Percentiles rank a stretch among this genome's conserved stretches.
Conservation (phyloP, 345 rosid species). For the Diplotaxis tenuifolia region DNA sequence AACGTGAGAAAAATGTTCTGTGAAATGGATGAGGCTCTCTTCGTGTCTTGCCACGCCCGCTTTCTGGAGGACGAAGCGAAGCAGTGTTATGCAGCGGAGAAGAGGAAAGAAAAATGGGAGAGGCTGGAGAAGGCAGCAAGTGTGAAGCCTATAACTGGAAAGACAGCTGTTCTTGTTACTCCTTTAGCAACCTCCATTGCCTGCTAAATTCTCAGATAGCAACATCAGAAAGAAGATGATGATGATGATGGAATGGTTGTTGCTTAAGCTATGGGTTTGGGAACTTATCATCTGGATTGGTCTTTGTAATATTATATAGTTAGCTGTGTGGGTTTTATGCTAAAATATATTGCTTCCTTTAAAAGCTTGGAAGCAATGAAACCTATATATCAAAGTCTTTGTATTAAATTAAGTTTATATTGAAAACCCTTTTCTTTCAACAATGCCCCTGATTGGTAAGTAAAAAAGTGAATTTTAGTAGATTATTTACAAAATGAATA, state of each 20-base stretch:
- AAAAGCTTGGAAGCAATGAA: slow-evolving; percentile 21
- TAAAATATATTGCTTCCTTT: slow-evolving; percentile 22
- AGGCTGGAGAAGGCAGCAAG: slow-evolving; percentile 65
- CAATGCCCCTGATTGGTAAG: no score
- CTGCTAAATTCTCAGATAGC: no score
- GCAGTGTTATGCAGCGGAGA: slow-evolving; percentile 44
- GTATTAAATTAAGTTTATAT: slow-evolving; percentile 24
- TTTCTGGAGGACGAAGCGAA: slow-evolving; percentile 61
- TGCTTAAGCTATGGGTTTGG: slow-evolving; percentile 24
- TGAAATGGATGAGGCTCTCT: slow-evolving; percentile 74
- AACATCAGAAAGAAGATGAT: neutral
- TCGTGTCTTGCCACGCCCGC: slow-evolving; percentile 57
- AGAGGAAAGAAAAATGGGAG: slow-evolving; percentile 65
- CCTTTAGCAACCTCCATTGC: slow-evolving; percentile 45
- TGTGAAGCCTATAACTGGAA: slow-evolving; percentile 59
- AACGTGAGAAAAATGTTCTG: slow-evolving; percentile 71
- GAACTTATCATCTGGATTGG: slow-evolving; percentile 8
- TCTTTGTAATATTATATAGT: slow-evolving; percentile 32
- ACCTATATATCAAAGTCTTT: slow-evolving; percentile 22
- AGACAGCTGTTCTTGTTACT: slow-evolving; percentile 64
- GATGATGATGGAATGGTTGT: slow-evolving; percentile 3
- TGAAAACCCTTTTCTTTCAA: slow-evolving; percentile 4
- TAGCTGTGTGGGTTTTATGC: slow-evolving; percentile 29
- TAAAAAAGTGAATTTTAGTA: no score
- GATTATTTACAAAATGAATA: no score